phyloP scores from a whole-genome alignment of 495 filamentous ascomycete species.

The Neurospora cerealis region DNA sequence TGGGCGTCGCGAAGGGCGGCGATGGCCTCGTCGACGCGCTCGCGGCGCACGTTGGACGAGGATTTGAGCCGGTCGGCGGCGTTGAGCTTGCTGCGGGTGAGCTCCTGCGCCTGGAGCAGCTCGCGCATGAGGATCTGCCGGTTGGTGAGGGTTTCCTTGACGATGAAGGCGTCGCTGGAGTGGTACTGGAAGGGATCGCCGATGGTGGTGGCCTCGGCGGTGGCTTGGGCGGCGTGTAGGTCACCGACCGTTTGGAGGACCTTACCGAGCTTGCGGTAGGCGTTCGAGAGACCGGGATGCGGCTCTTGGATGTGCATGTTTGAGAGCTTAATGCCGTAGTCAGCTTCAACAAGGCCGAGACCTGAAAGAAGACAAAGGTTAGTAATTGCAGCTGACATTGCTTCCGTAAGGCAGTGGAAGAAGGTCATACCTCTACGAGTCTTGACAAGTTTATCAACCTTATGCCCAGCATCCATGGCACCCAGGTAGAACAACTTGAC shows the following conservation, averaged over 20 bases:
- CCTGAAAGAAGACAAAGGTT: constrained; percentile 36
- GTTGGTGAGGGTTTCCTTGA: constrained; percentile 98
- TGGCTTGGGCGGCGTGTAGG: constrained; percentile 94
- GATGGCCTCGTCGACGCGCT: constrained; percentile 97
- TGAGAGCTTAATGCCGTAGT: constrained; percentile 82
- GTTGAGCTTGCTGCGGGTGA: constrained; percentile 62
- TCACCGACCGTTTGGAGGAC: constrained; percentile 88
- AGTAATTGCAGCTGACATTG: not conserved
- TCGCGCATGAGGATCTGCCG: constrained; percentile 97
- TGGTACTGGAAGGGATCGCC: constrained; percentile 93
- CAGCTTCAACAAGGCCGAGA: constrained; percentile 83
- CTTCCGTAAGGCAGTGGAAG: not conserved
- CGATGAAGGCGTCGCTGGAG: constrained; percentile 91
- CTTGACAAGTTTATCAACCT: constrained; percentile 90
- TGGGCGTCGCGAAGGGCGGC: constrained; percentile 77
- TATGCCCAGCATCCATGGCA: constrained; percentile 90
- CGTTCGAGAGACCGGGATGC: constrained; percentile 75
- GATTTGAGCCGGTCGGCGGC: constrained; percentile 84
- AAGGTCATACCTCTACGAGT: constrained; percentile 64
- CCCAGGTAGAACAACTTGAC: constrained; percentile 96
- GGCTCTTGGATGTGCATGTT: constrained; percentile 81
- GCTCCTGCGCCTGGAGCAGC: constrained; percentile 75
- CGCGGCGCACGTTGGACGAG: constrained; percentile 68
- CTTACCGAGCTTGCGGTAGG: constrained; percentile 92
- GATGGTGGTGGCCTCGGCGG: constrained; percentile 89